A percentile compares a stretch with the other conserved stretches of the same genome.
Evolutionary conservation across 2,329 filamentous ascomycete genomes (phyloP).

Genomic region (Ampelomyces quisqualis): DNA sequence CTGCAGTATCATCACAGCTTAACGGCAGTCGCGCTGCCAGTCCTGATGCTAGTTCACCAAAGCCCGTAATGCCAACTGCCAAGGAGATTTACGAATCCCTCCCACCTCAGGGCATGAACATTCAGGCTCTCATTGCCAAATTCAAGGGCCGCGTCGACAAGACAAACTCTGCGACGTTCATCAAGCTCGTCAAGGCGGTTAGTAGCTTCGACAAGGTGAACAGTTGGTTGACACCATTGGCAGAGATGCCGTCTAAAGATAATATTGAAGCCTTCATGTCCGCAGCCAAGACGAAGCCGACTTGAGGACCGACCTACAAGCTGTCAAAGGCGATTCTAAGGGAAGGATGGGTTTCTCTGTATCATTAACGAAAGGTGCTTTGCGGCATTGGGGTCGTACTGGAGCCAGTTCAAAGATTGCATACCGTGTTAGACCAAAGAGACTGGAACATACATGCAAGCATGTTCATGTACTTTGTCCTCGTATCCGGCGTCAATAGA

Average conservation of each 20-base stretch:
- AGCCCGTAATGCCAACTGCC: constrained; percentile 43
- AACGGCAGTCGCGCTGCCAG: constrained; percentile 37
- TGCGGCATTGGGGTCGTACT: too few relatives aligned
- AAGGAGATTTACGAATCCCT: constrained; percentile 50
- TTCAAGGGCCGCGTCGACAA: constrained; percentile 48
- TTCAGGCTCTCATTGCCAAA: constrained; percentile 43
- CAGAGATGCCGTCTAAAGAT: constrained; percentile 35
- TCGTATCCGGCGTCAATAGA: too few relatives aligned
- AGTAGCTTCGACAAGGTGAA: constrained; percentile 34
- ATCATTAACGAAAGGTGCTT: too few relatives aligned
- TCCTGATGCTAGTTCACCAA: constrained; percentile 20
- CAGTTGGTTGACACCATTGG: constrained; percentile 33
- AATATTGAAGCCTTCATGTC: constrained; percentile 26
- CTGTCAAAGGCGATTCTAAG: too few relatives aligned
- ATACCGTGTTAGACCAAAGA: not conserved
- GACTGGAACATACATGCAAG: not conserved
- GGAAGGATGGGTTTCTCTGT: not conserved
- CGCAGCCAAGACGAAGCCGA: constrained; percentile 12
- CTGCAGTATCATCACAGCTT: constrained; percentile 31
- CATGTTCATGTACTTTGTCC: not conserved
- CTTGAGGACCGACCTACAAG: too few relatives aligned
- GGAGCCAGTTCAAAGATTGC: not conserved
- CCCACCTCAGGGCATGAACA: constrained; percentile 48
- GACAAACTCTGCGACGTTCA: constrained; percentile 43
- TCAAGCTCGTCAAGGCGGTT: constrained; percentile 47